Evolutionary conservation across 768 basidiomycete genomes (phyloP).

Genomic region (Rhodotorula babjevae): DNA sequence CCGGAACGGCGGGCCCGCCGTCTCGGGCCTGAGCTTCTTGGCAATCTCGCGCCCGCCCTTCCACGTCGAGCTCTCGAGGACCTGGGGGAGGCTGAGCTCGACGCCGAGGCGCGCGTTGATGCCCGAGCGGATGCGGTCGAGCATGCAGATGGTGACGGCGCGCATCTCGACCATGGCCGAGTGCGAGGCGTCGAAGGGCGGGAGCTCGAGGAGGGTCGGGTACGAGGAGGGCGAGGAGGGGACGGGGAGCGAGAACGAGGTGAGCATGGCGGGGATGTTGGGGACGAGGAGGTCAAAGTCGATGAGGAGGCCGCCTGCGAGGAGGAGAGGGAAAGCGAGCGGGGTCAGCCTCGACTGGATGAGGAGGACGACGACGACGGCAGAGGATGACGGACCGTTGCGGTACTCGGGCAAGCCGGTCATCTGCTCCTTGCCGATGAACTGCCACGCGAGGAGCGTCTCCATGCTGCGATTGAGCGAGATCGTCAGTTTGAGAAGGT

Average conservation of each 20-base stretch:
- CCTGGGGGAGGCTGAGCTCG: constrained; percentile 72
- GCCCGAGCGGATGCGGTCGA: constrained; percentile 75
- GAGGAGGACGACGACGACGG: too few relatives aligned
- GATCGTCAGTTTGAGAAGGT: not conserved
- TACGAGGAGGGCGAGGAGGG: constrained; percentile 15
- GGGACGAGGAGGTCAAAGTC: constrained; percentile 76
- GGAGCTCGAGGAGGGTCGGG: constrained; percentile 53
- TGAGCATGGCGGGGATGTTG: constrained; percentile 56
- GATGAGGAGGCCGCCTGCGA: constrained; percentile 75
- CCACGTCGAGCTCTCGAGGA: constrained; percentile 93
- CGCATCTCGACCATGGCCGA: constrained; percentile 94
- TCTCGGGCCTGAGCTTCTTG: constrained; percentile 61
- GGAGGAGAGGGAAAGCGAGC: too few relatives aligned
- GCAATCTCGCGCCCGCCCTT: constrained; percentile 83
- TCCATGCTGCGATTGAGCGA: constrained; percentile 54
- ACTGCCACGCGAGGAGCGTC: constrained; percentile 67
- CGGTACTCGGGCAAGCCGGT: constrained; percentile 94
- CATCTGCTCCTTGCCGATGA: constrained; percentile 76
- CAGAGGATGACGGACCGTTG: constrained; percentile 61
- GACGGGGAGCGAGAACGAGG: constrained; percentile 51
- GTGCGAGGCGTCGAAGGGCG: constrained; percentile 67
- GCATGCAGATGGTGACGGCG: constrained; percentile 85
- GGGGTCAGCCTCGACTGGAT: not conserved
- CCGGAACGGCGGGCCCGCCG: constrained; percentile 39
- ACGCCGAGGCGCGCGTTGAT: constrained; percentile 61